Percentiles rank a stretch among this genome's conserved stretches.
Evolutionary conservation across 106 monocot species (phyloP).

Genomic region (Allium sativum): DNA sequence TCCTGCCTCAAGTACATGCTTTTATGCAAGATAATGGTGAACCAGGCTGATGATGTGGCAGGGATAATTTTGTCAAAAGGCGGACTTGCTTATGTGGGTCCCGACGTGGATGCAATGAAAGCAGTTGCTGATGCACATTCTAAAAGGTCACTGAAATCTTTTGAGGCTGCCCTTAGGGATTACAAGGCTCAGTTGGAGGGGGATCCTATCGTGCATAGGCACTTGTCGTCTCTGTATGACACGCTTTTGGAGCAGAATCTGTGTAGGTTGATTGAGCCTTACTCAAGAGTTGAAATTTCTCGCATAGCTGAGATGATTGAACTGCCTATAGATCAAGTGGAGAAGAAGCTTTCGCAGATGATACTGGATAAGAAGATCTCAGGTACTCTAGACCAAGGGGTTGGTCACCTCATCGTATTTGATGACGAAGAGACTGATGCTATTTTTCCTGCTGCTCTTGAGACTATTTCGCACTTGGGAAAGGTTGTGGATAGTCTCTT

Average conservation of each 20-base stretch:
- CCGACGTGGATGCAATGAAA: conserved; percentile 94
- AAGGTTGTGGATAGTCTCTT: conserved; percentile 1
- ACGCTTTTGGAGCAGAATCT: conserved; percentile 90
- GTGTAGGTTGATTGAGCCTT: conserved; percentile 87
- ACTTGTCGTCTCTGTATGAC: conserved; percentile 78
- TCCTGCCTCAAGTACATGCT: conserved; percentile 96
- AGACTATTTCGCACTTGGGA: not conserved
- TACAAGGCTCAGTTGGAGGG: conserved; percentile 82
- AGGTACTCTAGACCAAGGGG: conserved; percentile 88
- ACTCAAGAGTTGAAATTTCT: conserved; percentile 72
- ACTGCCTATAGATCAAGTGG: conserved; percentile 64
- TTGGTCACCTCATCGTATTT: conserved; percentile 51
- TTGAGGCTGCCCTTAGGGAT: conserved; percentile 65
- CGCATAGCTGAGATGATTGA: conserved; percentile 82
- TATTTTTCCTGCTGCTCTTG: not conserved
- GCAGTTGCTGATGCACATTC: conserved; percentile 86
- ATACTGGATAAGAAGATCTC: conserved; percentile 97
- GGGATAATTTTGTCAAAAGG: conserved; percentile 92
- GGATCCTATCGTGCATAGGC: conserved; percentile 89
- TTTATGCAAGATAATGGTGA: conserved; percentile 96
- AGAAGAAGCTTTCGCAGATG: conserved; percentile 92
- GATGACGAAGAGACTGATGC: not conserved
- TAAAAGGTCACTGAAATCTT: conserved; percentile 63
- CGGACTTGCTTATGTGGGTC: conserved; percentile 69
- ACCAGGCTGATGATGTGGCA: conserved; percentile 86